Percentiles rank a stretch among this genome's conserved stretches.
Evolutionary conservation across 352 stramenopile genomes (phyloP).

Genomic region (Globisporangium mamillatum): DNA sequence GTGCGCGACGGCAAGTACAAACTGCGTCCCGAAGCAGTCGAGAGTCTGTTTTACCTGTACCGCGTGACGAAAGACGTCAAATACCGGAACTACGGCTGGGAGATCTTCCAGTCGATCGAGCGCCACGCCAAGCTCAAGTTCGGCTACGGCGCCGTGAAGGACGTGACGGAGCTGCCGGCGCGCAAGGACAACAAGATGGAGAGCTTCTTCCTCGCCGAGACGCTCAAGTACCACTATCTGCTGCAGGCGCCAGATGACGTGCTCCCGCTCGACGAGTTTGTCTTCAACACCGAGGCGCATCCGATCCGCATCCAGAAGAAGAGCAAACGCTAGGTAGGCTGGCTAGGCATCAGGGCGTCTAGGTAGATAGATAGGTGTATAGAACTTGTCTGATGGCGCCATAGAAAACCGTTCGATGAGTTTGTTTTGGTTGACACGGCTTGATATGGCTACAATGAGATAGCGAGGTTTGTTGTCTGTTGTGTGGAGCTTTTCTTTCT

Average conservation of each 20-base stretch:
- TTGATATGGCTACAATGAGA: background rate
- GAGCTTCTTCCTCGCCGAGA: conserved; percentile 98
- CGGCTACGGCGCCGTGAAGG: conserved; percentile 80
- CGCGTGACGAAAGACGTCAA: conserved; percentile 92
- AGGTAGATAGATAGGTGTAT: conserved; percentile 6
- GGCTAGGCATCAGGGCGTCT: background rate
- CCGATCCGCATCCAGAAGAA: conserved; percentile 65
- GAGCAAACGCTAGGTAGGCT: background rate
- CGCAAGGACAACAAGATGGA: conserved; percentile 95
- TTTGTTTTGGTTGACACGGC: background rate
- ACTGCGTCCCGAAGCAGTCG: conserved; percentile 93
- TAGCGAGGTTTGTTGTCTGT: background rate
- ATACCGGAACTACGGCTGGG: conserved; percentile 95
- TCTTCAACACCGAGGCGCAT: conserved; percentile 97
- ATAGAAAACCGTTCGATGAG: background rate
- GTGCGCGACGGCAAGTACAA: conserved; percentile 86
- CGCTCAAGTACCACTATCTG: conserved; percentile 98
- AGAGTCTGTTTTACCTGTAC: conserved; percentile 96
- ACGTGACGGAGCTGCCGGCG: conserved; percentile 46
- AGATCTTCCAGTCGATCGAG: conserved; percentile 94
- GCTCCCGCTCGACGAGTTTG: conserved; percentile 91
- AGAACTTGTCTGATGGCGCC: background rate
- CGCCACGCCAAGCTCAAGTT: conserved; percentile 85
- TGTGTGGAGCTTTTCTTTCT: background rate
- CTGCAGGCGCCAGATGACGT: conserved; percentile 79